Base-by-base conservation (phyloP, 441 rosid species). In the Pelargonium citronellum region DNA sequence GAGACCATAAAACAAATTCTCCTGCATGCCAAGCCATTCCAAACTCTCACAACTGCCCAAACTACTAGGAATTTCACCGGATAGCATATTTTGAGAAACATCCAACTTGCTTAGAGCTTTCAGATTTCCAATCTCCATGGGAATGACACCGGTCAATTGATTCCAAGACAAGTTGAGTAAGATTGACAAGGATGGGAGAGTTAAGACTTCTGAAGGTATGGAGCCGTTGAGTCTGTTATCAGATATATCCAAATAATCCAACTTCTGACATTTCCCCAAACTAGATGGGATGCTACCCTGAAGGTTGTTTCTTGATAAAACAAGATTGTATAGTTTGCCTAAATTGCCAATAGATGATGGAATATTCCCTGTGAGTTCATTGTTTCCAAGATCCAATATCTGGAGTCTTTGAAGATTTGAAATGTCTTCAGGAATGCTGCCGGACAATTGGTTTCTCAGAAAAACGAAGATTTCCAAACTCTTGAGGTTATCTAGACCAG, bases 21-120 rank as follows among this genome's bases (percentile, higher is more conserved):
- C 78, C 10, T 64, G 53, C 37, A 82, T 7, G 17, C 43, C 7
- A 13, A 79, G 71, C 2, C 6, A 0, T 44, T 71, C 75, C 64
- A 82, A 53, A 0, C 20, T 34, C 2, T 7, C 5, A 47, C 83
- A 77, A 12, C 51, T 17, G 4, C 73, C 73, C 9, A 75, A 20
- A 1, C 43, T 70, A 39, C 51, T 43, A 0, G 78, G 84, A 69
- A 81, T 75, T 7, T 11, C 43, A 13, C 81, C 73, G 0, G 76
- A 65, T 2, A 78, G 24, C n/a, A 7, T 34, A 55, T 81, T 81
- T 2, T 66, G 7, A 0, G 69, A 68, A 12, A 71, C 20, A 71
- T 62, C 61, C 7, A 71, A 22, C 0, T 3, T 1, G 0, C 1
- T 55, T 1, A 74, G 17, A 19, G 44, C 64, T 63, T 47, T 66